Evolutionary conservation across 495 filamentous ascomycete genomes (phyloP), one percentile per base, ranked within the genome.

Genomic region (Penicillium psychrofluorescens): DNA sequence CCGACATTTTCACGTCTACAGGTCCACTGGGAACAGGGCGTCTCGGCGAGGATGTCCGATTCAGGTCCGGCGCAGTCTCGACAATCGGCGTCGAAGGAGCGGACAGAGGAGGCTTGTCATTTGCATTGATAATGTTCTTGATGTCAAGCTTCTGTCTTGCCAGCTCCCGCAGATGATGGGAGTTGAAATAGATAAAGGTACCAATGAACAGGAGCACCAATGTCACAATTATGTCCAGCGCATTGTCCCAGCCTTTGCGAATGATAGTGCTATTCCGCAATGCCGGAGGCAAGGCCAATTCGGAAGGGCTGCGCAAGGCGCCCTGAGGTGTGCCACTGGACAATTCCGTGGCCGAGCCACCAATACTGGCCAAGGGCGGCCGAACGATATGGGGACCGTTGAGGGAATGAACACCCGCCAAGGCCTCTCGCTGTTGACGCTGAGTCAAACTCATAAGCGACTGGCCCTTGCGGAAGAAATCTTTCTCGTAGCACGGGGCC

Each of bases 401-500:
- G 37, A 77, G 53, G 2, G 65, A 64, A 48, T 79, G 75, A 15
- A 79, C 76, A n/a, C 76, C 76, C 9, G 69, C 70, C 15, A 79
- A 51, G 0, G 67, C 67, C 50, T 78, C 66, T 35, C 69, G 66
- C 36, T 71, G 69, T 40, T 76, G 71, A 9, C 44, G 44, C n/a
- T 64, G 54, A 15, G 50, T 68, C 31, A 73, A 38, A 27, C 63
- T 71, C 58, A 63, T 70, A 4, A 73, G 51, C 1, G 61, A 64
- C 37, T 62, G 67, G 8, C 63, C 68, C 51, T 50, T 52, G 34
- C 55, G 68, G 50, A 67, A 67, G 44, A 76, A 81, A 34, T 83
- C 84, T 39, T 75, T 70, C 33, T 71, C 71, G 46, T 84, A 81
- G 50, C 80, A 81, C 41, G 74, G 71, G 1, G 90, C 90, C 45